A percentile compares a stretch with the other conserved stretches of the same genome.
Evolutionary conservation across 768 basidiomycete genomes (phyloP).

Genomic region (Cantharellus cinnabarinus): DNA sequence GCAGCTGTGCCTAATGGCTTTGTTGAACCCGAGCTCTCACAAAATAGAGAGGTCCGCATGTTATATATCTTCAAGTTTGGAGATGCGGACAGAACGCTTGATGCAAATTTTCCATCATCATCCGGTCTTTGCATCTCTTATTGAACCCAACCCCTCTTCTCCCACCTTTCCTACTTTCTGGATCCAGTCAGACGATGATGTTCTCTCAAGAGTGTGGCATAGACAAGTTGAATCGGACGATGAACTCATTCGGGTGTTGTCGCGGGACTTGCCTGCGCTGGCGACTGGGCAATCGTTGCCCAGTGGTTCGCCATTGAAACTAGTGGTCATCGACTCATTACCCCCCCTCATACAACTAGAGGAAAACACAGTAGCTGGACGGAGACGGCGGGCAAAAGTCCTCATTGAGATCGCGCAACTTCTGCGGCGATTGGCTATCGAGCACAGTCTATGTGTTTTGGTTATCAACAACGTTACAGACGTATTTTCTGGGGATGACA

Average conservation of each 20-base stretch:
- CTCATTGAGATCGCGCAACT: constrained; percentile 44
- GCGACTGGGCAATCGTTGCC: neutral
- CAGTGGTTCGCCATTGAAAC: neutral
- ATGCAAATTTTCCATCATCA: neutral
- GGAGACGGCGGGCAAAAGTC: constrained; percentile 33
- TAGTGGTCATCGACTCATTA: neutral
- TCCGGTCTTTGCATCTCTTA: neutral
- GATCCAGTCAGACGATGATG: neutral
- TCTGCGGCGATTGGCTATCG: constrained; percentile 50
- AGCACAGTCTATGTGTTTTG: constrained; percentile 47
- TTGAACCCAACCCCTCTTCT: neutral
- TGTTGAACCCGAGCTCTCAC: neutral
- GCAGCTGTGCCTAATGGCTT: constrained; percentile 41
- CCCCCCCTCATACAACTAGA: neutral
- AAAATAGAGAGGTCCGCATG: neutral
- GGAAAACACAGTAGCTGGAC: neutral
- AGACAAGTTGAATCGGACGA: neutral
- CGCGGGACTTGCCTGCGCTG: neutral
- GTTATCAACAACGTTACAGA: constrained; percentile 83
- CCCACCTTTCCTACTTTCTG: neutral
- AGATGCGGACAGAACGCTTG: neutral
- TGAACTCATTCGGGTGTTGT: neutral
- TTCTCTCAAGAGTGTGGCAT: neutral
- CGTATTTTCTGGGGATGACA: constrained; percentile 28
- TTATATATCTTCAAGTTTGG: neutral